phyloP scores from a whole-genome alignment of 352 stramenopile species.

The Peronospora tabacina region DNA sequence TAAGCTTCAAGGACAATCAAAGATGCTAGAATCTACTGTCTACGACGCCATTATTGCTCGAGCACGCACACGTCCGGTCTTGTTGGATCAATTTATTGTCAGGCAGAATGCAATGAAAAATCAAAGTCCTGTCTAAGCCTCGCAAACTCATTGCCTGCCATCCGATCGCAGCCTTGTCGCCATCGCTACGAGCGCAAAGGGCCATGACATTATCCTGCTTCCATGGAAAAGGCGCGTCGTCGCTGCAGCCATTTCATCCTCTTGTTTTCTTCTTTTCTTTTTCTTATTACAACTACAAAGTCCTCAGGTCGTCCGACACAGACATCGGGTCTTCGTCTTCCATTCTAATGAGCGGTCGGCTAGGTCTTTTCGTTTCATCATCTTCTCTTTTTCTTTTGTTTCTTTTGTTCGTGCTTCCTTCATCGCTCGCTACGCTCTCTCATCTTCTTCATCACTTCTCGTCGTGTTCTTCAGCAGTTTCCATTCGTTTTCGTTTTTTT shows the following conservation, averaged over 20 bases:
- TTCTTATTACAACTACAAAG: slow-evolving; percentile 41
- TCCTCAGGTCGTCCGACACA: slow-evolving; percentile 26
- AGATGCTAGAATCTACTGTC: too few species aligned
- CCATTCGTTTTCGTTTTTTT: slow-evolving; percentile 23
- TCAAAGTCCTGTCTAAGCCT: slow-evolving; percentile 25
- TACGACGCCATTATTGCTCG: too few species aligned
- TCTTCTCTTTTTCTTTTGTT: slow-evolving; percentile 21
- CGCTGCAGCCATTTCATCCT: slow-evolving; percentile 26
- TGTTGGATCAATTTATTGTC: slow-evolving; percentile 35
- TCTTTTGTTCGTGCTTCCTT: slow-evolving; percentile 23
- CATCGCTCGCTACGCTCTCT: slow-evolving; percentile 9
- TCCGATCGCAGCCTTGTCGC: slow-evolving; percentile 23
- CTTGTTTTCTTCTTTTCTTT: slow-evolving; percentile 22
- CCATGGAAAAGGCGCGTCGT: slow-evolving; percentile 22
- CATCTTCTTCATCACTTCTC: slow-evolving; percentile 23
- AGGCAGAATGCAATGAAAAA: slow-evolving; percentile 53
- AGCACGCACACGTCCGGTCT: too few species aligned
- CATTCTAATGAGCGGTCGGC: slow-evolving; percentile 24
- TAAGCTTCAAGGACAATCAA: too few species aligned
- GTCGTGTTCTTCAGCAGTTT: slow-evolving; percentile 29
- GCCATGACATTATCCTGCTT: slow-evolving; percentile 25
- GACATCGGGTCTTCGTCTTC: slow-evolving; percentile 30
- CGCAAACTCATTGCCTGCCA: slow-evolving; percentile 10
- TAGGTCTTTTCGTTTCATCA: slow-evolving; percentile 30
- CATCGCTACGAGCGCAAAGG: slow-evolving; percentile 13